These are phyloP conservation scores for Sporothrix dimorphospora DNA, from an alignment of 2,329 filamentous ascomycete species.

Conservation along the genomic window DNA sequence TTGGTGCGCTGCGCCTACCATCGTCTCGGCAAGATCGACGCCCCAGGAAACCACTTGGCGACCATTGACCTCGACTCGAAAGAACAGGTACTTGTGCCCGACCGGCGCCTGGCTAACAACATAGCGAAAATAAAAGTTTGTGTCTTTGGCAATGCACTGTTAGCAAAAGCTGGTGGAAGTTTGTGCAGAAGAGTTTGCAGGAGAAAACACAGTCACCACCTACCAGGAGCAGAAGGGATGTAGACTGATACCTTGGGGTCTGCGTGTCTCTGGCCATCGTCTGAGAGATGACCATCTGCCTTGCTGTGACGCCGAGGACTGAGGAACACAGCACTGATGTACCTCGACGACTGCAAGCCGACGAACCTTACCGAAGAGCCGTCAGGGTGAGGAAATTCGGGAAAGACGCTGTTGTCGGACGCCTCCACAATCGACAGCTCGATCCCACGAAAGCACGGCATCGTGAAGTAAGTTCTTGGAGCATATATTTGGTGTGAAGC, in stretches of 20 bases:
- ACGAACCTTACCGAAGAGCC: constrained; percentile 48
- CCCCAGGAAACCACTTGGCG: constrained; percentile 58
- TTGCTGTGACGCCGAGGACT: constrained; percentile 24
- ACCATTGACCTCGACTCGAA: constrained; percentile 60
- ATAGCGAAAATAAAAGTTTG: constrained; percentile 59
- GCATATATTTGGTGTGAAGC: not conserved
- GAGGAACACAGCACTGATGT: constrained; percentile 13
- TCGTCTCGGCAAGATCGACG: constrained; percentile 48
- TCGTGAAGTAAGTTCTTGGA: constrained; percentile 35
- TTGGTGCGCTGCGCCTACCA: constrained; percentile 42
- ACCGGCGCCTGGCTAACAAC: constrained; percentile 43
- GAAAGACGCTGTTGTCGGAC: constrained; percentile 46
- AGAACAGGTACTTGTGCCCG: constrained; percentile 51
- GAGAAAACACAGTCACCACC: constrained; percentile 20
- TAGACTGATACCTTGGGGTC: constrained; percentile 57
- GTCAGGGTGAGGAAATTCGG: constrained; percentile 60
- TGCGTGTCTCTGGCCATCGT: constrained; percentile 35
- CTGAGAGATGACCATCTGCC: not conserved
- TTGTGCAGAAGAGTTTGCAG: not conserved
- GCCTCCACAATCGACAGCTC: constrained; percentile 48
- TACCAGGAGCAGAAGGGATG: constrained; percentile 58
- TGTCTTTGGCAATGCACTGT: constrained; percentile 42
- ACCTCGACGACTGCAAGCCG: constrained; percentile 26
- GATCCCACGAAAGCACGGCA: constrained; percentile 56
- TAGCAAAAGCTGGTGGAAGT: not conserved